Conservation (phyloP, 192 early-diverging fungal genomes). For the Coemansia umbellata region DNA sequence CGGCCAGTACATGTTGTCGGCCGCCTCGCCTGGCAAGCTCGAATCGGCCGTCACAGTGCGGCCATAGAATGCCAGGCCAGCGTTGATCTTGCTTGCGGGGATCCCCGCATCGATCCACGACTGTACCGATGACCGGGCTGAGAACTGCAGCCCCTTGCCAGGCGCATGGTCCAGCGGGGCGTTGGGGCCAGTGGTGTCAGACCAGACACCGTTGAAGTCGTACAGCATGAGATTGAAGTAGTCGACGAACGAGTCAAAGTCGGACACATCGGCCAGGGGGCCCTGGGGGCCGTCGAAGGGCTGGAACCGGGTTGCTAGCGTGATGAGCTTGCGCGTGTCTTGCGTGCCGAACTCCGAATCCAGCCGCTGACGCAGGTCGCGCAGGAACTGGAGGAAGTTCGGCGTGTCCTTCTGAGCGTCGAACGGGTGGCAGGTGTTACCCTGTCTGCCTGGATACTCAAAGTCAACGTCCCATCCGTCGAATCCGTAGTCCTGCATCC, state of each 20-base stretch:
- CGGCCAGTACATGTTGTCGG: conserved; percentile 41
- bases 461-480: conserved; percentile 78
- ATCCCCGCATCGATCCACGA: conserved; percentile 59
- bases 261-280: conserved; percentile 54
- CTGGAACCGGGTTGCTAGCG: conserved; percentile 60
- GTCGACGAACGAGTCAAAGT: conserved; percentile 57
- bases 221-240: conserved; percentile 69
- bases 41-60: conserved; percentile 47
- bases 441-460: conserved; percentile 64
- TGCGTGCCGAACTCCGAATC: conserved; percentile 34
- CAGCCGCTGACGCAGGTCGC: conserved; percentile 54
- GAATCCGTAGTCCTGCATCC: conserved; percentile 52
- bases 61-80: conserved; percentile 64
- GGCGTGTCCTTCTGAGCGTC: conserved; percentile 53
- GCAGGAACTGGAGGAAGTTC: conserved; percentile 60
- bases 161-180: conserved; percentile 49
- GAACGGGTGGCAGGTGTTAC: conserved; percentile 41
- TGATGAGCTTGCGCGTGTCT: conserved; percentile 50
- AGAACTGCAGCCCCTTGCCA: conserved; percentile 32
- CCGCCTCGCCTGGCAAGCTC: neutral
- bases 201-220: conserved; percentile 63
- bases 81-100: conserved; percentile 55
- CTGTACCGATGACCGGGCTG: conserved; percentile 47
- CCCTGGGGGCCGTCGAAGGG: conserved; percentile 57
- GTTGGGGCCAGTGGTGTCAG: conserved; percentile 58